Conservation (phyloP, 768 basidiomycete genomes). For the Tephrocybe rancida region DNA sequence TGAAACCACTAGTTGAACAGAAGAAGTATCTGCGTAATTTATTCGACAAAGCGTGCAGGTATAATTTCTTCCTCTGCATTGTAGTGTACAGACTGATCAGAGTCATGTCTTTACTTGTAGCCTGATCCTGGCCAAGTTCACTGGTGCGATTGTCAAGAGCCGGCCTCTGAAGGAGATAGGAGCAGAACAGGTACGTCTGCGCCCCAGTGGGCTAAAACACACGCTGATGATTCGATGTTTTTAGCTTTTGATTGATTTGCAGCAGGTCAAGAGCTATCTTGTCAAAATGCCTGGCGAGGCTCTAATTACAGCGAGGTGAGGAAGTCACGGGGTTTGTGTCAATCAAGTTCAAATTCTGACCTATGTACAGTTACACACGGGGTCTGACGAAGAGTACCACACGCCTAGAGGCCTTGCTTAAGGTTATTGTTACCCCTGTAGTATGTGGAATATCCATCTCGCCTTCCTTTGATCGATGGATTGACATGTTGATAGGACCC, state of each 20-base stretch:
- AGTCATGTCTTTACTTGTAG: constrained; percentile 41
- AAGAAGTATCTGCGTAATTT: constrained; percentile 95
- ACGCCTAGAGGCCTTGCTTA: constrained; percentile 87
- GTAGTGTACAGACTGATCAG: not conserved
- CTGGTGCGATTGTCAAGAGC: constrained; percentile 86
- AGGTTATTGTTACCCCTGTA: constrained; percentile 92
- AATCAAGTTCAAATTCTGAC: constrained; percentile 6
- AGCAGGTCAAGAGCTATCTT: constrained; percentile 81
- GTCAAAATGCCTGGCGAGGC: constrained; percentile 81
- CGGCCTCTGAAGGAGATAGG: constrained; percentile 91
- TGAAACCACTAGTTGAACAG: constrained; percentile 85
- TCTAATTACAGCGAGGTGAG: constrained; percentile 56
- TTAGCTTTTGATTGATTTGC: constrained; percentile 88
- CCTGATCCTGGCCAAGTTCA: constrained; percentile 84
- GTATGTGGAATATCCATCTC: constrained; percentile 43
- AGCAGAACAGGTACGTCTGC: constrained; percentile 80
- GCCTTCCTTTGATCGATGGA: not conserved
- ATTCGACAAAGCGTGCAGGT: constrained; percentile 94
- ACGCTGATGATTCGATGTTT: constrained; percentile 16
- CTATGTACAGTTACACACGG: constrained; percentile 79
- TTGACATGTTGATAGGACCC: constrained; percentile 62
- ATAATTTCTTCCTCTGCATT: constrained; percentile 14
- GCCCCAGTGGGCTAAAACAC: not conserved
- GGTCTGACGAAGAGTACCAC: constrained; percentile 80
- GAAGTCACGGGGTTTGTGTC: not conserved